Conservation (phyloP, 208 protist species). For the Endotrypanum monterogeii region DNA sequence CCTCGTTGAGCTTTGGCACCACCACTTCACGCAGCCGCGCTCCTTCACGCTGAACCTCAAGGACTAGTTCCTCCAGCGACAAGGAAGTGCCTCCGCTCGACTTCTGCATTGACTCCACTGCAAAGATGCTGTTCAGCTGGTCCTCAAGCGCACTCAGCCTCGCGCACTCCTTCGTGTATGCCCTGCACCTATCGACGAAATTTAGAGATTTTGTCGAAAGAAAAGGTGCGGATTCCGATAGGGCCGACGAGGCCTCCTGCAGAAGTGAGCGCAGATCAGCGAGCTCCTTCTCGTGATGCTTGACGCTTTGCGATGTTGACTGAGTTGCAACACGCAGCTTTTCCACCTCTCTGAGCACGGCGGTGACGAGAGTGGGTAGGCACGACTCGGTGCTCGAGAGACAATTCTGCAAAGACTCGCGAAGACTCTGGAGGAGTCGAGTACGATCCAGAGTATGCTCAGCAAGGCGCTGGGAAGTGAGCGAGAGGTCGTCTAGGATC, state of each 20-base stretch:
- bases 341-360: constrained; percentile 5
- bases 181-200: constrained; percentile 2
- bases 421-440: neutral
- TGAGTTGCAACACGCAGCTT: neutral
- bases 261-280: neutral
- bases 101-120: neutral
- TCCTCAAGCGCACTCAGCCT: constrained; percentile 7
- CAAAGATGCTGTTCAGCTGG: constrained; percentile 9
- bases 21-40: neutral
- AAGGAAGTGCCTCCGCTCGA: neutral
- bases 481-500: too few species aligned
- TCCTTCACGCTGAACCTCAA: neutral
- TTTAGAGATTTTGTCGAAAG: neutral
- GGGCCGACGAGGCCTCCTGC: constrained; percentile 3
- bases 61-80: neutral
- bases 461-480: too few species aligned
- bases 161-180: constrained; percentile 20
- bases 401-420: constrained; percentile 11
- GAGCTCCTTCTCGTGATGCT: neutral
- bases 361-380: constrained; percentile 4
- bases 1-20: neutral
- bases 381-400: constrained; percentile 4
- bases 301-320: neutral
- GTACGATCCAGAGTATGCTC: neutral
- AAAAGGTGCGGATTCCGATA: constrained; percentile 11